Percentiles rank a stretch among this genome's conserved stretches.
phyloP scores from a whole-genome alignment of 495 filamentous ascomycete species.

The Xylaria acuta region DNA sequence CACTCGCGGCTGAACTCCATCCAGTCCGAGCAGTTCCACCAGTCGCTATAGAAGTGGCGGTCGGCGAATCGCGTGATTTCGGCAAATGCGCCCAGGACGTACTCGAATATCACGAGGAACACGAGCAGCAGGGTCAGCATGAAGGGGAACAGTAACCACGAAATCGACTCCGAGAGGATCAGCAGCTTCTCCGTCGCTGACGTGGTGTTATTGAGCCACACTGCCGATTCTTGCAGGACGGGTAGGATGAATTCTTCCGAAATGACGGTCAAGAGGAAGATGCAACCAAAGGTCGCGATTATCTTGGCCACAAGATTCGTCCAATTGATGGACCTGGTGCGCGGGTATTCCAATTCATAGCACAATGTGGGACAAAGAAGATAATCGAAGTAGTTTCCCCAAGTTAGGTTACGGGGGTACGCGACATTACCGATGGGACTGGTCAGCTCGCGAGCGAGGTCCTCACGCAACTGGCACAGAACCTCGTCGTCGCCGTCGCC shows the following conservation, averaged over 20 bases:
- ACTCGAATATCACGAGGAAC: constrained; percentile 97
- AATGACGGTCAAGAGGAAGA: constrained; percentile 89
- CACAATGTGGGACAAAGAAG: constrained; percentile 93
- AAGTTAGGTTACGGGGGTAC: constrained; percentile 87
- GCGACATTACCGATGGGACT: constrained; percentile 88
- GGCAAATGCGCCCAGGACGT: constrained; percentile 91
- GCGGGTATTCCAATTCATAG: constrained; percentile 96
- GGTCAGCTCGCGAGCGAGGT: constrained; percentile 86
- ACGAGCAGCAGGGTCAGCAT: constrained; percentile 95
- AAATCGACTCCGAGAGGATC: constrained; percentile 90
- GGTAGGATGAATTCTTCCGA: constrained; percentile 97
- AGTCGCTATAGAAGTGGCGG: constrained; percentile 95
- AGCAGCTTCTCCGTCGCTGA: constrained; percentile 71
- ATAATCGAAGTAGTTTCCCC: constrained; percentile 83
- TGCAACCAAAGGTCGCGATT: constrained; percentile 92
- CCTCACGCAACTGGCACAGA: constrained; percentile 74
- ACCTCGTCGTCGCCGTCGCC: constrained; percentile 53
- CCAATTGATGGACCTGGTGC: constrained; percentile 75
- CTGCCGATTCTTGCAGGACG: constrained; percentile 77
- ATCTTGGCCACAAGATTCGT: constrained; percentile 83
- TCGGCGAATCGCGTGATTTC: constrained; percentile 95
- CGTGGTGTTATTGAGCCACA: constrained; percentile 64
- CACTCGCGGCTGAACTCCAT: constrained; percentile 97
- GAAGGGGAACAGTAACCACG: constrained; percentile 92
- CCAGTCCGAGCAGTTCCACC: constrained; percentile 92